Conservation (phyloP, 495 filamentous ascomycete species). For the Penicillium turbatum region DNA sequence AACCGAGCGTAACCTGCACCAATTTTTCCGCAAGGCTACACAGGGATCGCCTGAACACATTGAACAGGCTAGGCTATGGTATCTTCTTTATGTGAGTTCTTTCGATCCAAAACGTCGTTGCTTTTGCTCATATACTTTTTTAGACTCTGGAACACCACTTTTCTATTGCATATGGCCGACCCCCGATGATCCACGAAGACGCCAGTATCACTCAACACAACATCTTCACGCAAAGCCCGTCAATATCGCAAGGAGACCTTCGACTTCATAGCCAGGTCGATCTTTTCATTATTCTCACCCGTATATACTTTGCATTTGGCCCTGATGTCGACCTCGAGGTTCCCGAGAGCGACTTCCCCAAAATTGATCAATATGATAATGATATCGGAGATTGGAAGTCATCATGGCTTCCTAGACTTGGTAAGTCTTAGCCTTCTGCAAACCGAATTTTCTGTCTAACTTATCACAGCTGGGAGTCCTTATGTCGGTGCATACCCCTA, state of each 20-base stretch:
- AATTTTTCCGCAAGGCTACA: slow-evolving; percentile 48
- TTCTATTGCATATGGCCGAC: slow-evolving; percentile 51
- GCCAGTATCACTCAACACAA: slow-evolving; percentile 49
- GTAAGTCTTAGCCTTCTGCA: slow-evolving; percentile 21
- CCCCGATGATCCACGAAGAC: slow-evolving; percentile 54
- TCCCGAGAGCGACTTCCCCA: slow-evolving; percentile 41
- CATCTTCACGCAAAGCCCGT: slow-evolving; percentile 41
- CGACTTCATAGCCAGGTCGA: slow-evolving; percentile 55
- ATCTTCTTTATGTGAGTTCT: slow-evolving; percentile 49
- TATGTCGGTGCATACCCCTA: slow-evolving; percentile 52
- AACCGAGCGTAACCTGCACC: slow-evolving; percentile 49
- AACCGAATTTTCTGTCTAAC: background rate
- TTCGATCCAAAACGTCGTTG: background rate
- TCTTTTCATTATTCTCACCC: slow-evolving; percentile 54
- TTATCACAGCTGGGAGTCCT: slow-evolving; percentile 38
- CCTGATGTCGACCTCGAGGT: slow-evolving; percentile 53
- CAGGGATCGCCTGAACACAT: slow-evolving; percentile 43
- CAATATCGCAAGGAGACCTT: slow-evolving; percentile 47
- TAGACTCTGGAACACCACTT: slow-evolving; percentile 54
- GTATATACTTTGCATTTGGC: slow-evolving; percentile 55
- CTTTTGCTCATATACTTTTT: slow-evolving; percentile 14
- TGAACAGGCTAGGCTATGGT: slow-evolving; percentile 48
- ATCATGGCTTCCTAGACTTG: slow-evolving; percentile 47
- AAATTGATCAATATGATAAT: slow-evolving; percentile 41
- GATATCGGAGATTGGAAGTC: slow-evolving; percentile 46